Evolutionary conservation across 108 stramenopile genomes (phyloP).

Genomic region (Cyclotella kingstonii): DNA sequence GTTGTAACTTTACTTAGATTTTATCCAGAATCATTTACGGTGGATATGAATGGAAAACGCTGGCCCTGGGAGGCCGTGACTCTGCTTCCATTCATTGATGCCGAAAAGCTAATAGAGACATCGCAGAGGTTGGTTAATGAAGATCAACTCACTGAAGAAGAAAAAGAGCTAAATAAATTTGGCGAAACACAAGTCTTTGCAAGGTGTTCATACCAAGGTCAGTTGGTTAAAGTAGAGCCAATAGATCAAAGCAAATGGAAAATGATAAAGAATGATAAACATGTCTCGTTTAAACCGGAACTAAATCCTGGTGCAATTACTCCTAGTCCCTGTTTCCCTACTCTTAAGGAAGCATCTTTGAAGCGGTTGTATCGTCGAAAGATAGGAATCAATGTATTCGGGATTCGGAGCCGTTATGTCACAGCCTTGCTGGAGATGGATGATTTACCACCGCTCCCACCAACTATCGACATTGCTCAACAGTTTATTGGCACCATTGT

Average conservation of each 20-base stretch:
- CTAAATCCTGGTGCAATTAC: constrained; percentile 43
- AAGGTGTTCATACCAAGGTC: constrained; percentile 38
- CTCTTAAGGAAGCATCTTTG: constrained; percentile 74
- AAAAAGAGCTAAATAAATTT: constrained; percentile 56
- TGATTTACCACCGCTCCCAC: constrained; percentile 60
- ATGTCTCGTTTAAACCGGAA: constrained; percentile 60
- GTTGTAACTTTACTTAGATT: constrained; percentile 34
- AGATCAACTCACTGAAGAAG: constrained; percentile 55
- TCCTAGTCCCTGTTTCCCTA: constrained; percentile 76
- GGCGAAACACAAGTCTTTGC: constrained; percentile 55
- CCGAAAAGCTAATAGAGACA: constrained; percentile 69
- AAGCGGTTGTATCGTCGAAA: constrained; percentile 51
- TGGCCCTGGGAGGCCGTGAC: constrained; percentile 98
- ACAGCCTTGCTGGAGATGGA: constrained; percentile 73
- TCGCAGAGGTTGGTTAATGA: constrained; percentile 54
- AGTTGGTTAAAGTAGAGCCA: constrained; percentile 27
- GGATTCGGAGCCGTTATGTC: constrained; percentile 68
- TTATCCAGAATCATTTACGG: constrained; percentile 83
- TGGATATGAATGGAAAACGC: constrained; percentile 92
- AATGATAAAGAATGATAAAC: constrained; percentile 22
- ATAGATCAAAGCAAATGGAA: constrained; percentile 44
- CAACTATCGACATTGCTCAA: constrained; percentile 54
- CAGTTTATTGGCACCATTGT: constrained; percentile 81
- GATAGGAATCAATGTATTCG: constrained; percentile 70
- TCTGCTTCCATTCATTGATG: constrained; percentile 96